phyloP scores from a whole-genome alignment of 1,139 yeast species.

The Saccharomyces hybrid region DNA sequence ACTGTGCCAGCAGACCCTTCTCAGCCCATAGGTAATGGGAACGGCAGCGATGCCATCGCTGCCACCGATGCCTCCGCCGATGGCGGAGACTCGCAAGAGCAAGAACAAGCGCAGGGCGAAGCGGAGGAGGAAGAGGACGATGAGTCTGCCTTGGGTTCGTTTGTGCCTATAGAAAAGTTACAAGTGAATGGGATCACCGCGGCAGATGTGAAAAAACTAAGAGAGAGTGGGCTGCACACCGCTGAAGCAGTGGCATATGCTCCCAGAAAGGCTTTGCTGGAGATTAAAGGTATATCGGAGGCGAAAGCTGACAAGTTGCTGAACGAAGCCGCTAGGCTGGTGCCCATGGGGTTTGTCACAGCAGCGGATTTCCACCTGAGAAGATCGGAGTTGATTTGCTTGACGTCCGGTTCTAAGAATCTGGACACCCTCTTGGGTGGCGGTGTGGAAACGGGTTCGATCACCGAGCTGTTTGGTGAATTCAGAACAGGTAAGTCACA shows the following conservation, averaged over 20 bases:
- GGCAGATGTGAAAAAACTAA: conserved; percentile 70
- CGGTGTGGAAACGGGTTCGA: conserved; percentile 94
- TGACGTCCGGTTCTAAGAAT: conserved; percentile 93
- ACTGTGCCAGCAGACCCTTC: conserved; percentile 13
- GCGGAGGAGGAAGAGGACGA: conserved; percentile 36
- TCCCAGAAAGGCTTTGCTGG: conserved; percentile 67
- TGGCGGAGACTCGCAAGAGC: conserved; percentile 11
- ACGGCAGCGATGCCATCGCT: conserved; percentile 1
- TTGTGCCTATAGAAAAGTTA: conserved; percentile 34
- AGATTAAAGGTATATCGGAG: conserved; percentile 88
- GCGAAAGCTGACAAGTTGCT: conserved; percentile 86
- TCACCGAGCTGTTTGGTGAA: conserved; percentile 95
- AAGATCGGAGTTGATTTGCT: conserved; percentile 80
- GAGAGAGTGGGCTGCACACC: conserved; percentile 80
- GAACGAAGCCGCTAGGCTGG: conserved; percentile 75
- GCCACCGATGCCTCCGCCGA: conserved; percentile 7
- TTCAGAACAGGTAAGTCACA: conserved; percentile 97
- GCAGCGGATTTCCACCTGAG: conserved; percentile 92
- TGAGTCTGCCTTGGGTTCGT: conserved; percentile 37
- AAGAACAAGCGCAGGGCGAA: conserved; percentile 9
- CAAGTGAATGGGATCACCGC: conserved; percentile 82
- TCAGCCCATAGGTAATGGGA: not conserved
- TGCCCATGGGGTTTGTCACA: conserved; percentile 95
- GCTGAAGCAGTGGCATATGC: conserved; percentile 90
- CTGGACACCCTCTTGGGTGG: conserved; percentile 91